Percentiles rank a stretch among this genome's conserved stretches.
phyloP scores from a whole-genome alignment of 2,329 filamentous ascomycete genomes.

The Colletotrichum sojae region DNA sequence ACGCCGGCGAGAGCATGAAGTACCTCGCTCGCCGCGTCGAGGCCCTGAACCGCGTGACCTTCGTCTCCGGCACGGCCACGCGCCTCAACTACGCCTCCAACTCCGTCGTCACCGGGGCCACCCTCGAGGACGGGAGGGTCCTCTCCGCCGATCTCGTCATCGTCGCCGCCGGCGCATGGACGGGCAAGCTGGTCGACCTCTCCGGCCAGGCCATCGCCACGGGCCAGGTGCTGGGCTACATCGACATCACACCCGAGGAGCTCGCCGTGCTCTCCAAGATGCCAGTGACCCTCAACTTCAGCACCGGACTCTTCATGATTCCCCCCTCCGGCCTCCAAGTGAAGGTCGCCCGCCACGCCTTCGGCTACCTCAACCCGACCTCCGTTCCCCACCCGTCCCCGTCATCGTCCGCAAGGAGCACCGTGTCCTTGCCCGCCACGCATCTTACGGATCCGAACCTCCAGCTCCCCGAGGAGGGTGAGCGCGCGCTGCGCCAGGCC shows the following conservation, averaged over 20 bases:
- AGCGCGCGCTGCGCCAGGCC: slow-evolving; percentile 71
- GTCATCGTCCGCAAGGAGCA: slow-evolving; percentile 21
- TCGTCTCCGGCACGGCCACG: slow-evolving; percentile 66
- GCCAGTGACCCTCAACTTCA: slow-evolving; percentile 82
- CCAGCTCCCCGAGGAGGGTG: slow-evolving; percentile 71
- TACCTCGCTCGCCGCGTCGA: slow-evolving; percentile 71
- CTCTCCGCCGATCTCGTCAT: slow-evolving; percentile 80
- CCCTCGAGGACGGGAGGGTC: slow-evolving; percentile 63
- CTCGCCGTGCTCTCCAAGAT: slow-evolving; percentile 73
- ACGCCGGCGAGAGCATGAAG: slow-evolving; percentile 79
- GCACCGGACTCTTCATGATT: slow-evolving; percentile 81
- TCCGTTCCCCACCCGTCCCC: slow-evolving; percentile 47
- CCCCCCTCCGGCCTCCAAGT: slow-evolving; percentile 74
- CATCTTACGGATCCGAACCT: slow-evolving; percentile 63
- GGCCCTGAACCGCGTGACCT: slow-evolving; percentile 68
- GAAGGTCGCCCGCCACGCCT: slow-evolving; percentile 79
- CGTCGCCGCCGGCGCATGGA: slow-evolving; percentile 91
- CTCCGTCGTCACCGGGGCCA: slow-evolving; percentile 61
- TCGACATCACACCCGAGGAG: slow-evolving; percentile 81
- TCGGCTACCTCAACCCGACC: slow-evolving; percentile 74
- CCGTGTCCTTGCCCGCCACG: slow-evolving; percentile 60
- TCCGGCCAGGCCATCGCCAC: slow-evolving; percentile 83
- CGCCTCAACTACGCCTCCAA: slow-evolving; percentile 49
- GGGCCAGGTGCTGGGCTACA: slow-evolving; percentile 85
- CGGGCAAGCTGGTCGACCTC: slow-evolving; percentile 81